A percentile compares a stretch with the other conserved stretches of the same genome.
phyloP scores from a whole-genome alignment of 345 rosid genomes.

The Populus euphratica region DNA sequence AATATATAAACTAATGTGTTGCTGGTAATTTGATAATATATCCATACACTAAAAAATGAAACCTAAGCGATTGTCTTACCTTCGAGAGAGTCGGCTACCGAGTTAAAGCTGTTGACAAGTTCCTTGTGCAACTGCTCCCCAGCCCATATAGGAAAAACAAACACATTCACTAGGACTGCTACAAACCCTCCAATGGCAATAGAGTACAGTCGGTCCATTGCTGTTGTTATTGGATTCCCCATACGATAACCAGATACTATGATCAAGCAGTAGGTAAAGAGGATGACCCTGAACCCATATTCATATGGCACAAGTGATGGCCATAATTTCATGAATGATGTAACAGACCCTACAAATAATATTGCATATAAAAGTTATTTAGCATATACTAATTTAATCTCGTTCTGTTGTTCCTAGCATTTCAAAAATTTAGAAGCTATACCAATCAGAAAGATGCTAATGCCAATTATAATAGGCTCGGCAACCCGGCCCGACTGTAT shows the following conservation, averaged over 20 bases:
- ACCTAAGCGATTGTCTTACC: conserved; percentile 26
- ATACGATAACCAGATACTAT: conserved; percentile 55
- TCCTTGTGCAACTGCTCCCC: conserved; percentile 61
- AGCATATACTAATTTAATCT: background rate
- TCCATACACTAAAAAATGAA: background rate
- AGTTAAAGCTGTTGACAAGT: conserved; percentile 43
- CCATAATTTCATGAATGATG: conserved; percentile 67
- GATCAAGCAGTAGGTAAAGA: conserved; percentile 64
- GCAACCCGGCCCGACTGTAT: conserved; percentile 35
- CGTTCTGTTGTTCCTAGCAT: background rate
- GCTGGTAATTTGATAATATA: background rate
- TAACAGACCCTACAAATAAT: conserved; percentile 39
- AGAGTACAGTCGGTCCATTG: conserved; percentile 63
- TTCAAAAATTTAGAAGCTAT: background rate
- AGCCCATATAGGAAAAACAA: conserved; percentile 58
- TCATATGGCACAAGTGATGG: conserved; percentile 62
- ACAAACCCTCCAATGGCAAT: conserved; percentile 63
- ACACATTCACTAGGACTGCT: conserved; percentile 59
- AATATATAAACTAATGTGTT: background rate
- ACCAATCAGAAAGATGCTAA: conserved; percentile 63
- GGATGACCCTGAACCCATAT: conserved; percentile 59
- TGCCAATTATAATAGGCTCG: conserved; percentile 59
- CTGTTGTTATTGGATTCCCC: conserved; percentile 56
- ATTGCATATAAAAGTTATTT: background rate
- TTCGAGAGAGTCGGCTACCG: conserved; percentile 60